Conservation (phyloP, 1,284 basidiomycete species). For the Earliella scabrosa region DNA sequence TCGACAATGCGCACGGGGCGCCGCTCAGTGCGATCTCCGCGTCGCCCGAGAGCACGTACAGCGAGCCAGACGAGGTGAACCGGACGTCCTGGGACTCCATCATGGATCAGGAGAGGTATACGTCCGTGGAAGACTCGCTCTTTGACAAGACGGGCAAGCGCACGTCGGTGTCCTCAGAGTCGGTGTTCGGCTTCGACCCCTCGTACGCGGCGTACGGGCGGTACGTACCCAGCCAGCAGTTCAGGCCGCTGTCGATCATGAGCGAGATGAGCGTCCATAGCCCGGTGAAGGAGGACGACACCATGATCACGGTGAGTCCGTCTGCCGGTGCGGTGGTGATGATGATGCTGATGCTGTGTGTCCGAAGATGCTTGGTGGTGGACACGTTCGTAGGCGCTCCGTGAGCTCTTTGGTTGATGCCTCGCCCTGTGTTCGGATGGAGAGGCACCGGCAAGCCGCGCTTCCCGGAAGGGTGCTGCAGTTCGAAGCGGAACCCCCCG, state of each 20-base stretch:
- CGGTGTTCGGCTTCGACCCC: slow-evolving; percentile 64
- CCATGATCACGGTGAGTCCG: slow-evolving; percentile 72
- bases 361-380: slow-evolving; percentile 74
- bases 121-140: slow-evolving; percentile 59
- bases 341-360: background rate
- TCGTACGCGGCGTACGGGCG: slow-evolving; percentile 36
- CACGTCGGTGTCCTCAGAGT: slow-evolving; percentile 59
- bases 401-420: slow-evolving; percentile 67
- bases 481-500: slow-evolving; percentile 40
- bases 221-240: slow-evolving; percentile 41
- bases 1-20: slow-evolving; percentile 64
- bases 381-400: slow-evolving; percentile 69
- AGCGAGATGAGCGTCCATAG: slow-evolving; percentile 57
- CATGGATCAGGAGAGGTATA: slow-evolving; percentile 26
- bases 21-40: slow-evolving; percentile 71
- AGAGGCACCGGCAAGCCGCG: slow-evolving; percentile 58
- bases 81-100: slow-evolving; percentile 29
- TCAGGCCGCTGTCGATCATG: slow-evolving; percentile 66
- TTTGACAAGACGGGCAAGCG: slow-evolving; percentile 65
- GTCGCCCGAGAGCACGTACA: slow-evolving; percentile 56
- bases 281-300: slow-evolving; percentile 70
- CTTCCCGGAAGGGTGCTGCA: slow-evolving; percentile 29
- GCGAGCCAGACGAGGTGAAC: slow-evolving; percentile 23
- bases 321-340: background rate
- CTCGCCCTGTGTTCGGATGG: slow-evolving; percentile 69